Percentiles rank a stretch among this genome's conserved stretches.
Conservation (phyloP, 163 green algal genomes). For the Coccomyxa subellipsoidea region DNA sequence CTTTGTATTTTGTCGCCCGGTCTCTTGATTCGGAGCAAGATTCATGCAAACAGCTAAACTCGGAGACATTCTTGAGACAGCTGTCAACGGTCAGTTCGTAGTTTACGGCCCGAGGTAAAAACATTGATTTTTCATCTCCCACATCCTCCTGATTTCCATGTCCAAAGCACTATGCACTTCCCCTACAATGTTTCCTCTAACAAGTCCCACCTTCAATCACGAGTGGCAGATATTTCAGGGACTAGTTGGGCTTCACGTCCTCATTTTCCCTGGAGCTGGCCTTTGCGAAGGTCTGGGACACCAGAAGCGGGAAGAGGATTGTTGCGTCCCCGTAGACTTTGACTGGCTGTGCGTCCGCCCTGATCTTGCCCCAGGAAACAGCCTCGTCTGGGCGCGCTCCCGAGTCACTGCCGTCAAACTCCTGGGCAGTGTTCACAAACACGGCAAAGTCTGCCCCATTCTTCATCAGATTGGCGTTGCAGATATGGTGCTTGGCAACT, state of each 20-base stretch:
- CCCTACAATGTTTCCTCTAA: too few species aligned
- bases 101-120: background rate
- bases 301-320: slow-evolving; percentile 94
- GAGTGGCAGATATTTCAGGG: too few species aligned
- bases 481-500: slow-evolving; percentile 98
- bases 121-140: too few species aligned
- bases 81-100: background rate
- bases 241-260: background rate
- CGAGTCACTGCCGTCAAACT: slow-evolving; percentile 94
- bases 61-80: too few species aligned
- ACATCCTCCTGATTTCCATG: too few species aligned
- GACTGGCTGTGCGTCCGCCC: slow-evolving; percentile 80
- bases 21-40: too few species aligned
- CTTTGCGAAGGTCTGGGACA: slow-evolving; percentile 95
- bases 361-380: slow-evolving; percentile 97
- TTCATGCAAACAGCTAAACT: too few species aligned
- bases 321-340: slow-evolving; percentile 93
- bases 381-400: slow-evolving; percentile 91
- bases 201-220: too few species aligned
- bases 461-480: slow-evolving; percentile 98
- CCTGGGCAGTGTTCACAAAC: slow-evolving; percentile 93
- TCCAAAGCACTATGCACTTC: too few species aligned
- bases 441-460: slow-evolving; percentile 98
- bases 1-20: too few species aligned
- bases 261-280: background rate